phyloP scores from a whole-genome alignment of 768 basidiomycete genomes.

The Scleroderma bovista region DNA sequence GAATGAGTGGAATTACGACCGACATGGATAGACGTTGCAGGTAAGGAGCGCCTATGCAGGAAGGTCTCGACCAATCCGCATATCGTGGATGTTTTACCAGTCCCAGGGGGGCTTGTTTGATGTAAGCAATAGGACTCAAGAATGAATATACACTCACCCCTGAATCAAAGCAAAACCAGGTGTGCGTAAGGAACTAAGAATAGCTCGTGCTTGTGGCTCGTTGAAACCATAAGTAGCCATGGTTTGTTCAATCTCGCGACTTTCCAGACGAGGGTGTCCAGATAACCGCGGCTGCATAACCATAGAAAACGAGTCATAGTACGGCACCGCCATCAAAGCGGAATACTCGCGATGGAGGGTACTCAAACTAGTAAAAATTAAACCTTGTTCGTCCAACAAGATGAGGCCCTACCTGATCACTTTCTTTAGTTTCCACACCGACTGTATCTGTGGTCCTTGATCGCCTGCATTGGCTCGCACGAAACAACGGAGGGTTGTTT shows the following conservation, averaged over 20 bases:
- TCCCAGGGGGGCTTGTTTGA: constrained; percentile 83
- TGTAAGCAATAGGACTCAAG: not conserved
- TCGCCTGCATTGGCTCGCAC: constrained; percentile 38
- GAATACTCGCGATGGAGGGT: constrained; percentile 92
- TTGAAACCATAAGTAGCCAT: constrained; percentile 77
- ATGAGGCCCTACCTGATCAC: constrained; percentile 60
- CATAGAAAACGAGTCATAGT: constrained; percentile 70
- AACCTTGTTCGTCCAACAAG: not conserved
- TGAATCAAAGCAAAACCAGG: constrained; percentile 89
- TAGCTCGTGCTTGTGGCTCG: constrained; percentile 90
- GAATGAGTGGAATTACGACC: constrained; percentile 36
- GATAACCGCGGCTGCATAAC: constrained; percentile 68
- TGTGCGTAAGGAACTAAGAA: constrained; percentile 63
- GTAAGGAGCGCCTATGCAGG: constrained; percentile 51
- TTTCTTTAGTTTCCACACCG: constrained; percentile 71
- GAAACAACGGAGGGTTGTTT: constrained; percentile 57
- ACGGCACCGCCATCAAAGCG: constrained; percentile 75
- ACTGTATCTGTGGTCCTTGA: constrained; percentile 57
- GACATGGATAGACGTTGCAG: constrained; percentile 45
- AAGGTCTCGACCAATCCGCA: constrained; percentile 88
- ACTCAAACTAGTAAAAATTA: constrained; percentile 54
- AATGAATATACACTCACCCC: constrained; percentile 57
- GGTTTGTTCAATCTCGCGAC: constrained; percentile 49
- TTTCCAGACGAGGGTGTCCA: constrained; percentile 38
- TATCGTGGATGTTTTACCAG: constrained; percentile 98